Evolutionary conservation across 352 stramenopile genomes (phyloP).

Genomic region (Phytophthora tubulina): DNA sequence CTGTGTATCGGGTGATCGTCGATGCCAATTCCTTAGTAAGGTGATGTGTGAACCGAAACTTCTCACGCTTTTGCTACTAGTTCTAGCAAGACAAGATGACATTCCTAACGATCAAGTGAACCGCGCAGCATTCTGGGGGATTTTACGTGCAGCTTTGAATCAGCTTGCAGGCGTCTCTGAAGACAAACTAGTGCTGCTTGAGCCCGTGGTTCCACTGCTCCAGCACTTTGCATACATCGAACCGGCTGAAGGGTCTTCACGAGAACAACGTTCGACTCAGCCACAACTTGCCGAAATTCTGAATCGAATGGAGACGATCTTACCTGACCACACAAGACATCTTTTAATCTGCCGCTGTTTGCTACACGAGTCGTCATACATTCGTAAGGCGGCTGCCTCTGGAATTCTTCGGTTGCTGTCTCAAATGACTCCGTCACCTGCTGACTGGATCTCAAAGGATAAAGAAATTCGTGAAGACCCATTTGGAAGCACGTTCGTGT

Average conservation of each 20-base stretch:
- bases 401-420: slow-evolving; percentile 49
- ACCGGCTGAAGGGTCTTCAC: slow-evolving; percentile 27
- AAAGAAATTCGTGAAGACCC: slow-evolving; percentile 47
- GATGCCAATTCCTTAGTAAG: slow-evolving; percentile 29
- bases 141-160: slow-evolving; percentile 38
- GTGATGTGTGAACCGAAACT: slow-evolving; percentile 43
- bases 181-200: slow-evolving; percentile 33
- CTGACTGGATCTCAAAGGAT: slow-evolving; percentile 29
- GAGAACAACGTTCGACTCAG: slow-evolving; percentile 39
- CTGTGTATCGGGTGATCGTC: slow-evolving; percentile 10
- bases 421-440: slow-evolving; percentile 17
- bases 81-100: slow-evolving; percentile 10
- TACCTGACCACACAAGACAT: slow-evolving; percentile 24
- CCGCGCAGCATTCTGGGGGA: slow-evolving; percentile 37
- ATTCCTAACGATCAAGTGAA: slow-evolving; percentile 4
- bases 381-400: slow-evolving; percentile 59
- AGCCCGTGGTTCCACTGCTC: slow-evolving; percentile 50
- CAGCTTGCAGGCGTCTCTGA: slow-evolving; percentile 27
- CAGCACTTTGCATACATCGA: slow-evolving; percentile 73
- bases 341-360: slow-evolving; percentile 60
- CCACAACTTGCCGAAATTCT: slow-evolving; percentile 51
- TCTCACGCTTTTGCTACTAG: slow-evolving; percentile 39
- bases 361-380: slow-evolving; percentile 57
- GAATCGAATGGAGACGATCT: slow-evolving; percentile 49
- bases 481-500: slow-evolving; percentile 28